A percentile compares a stretch with the other conserved stretches of the same genome.
These are phyloP conservation scores for Pezicula rhizophila DNA, from an alignment of 2,329 filamentous ascomycete genomes.

Conservation along the genomic window DNA sequence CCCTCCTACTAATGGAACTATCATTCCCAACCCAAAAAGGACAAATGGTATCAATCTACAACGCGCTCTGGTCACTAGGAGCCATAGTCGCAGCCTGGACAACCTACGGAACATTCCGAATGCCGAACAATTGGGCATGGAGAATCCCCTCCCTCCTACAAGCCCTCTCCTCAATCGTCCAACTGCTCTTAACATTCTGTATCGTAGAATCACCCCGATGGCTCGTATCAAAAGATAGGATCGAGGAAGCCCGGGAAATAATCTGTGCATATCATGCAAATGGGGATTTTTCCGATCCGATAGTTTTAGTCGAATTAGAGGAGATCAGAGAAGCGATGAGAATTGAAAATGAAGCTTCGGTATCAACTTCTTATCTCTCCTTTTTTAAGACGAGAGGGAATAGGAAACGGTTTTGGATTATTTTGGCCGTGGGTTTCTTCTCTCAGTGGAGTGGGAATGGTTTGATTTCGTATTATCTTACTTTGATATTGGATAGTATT, in stretches of 20 bases:
- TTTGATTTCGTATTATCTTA: conserved; percentile 18
- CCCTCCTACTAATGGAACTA: conserved; percentile 29
- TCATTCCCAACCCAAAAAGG: conserved; percentile 30
- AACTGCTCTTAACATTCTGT: conserved; percentile 8
- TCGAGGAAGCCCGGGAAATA: conserved; percentile 44
- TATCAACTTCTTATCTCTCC: conserved; percentile 21
- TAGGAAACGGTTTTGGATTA: conserved; percentile 15
- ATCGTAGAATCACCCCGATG: conserved; percentile 50
- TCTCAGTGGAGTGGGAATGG: conserved; percentile 19
- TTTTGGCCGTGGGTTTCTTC: conserved; percentile 11
- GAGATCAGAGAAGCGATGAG: conserved; percentile 15
- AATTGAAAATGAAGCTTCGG: conserved; percentile 26
- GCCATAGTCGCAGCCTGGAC: conserved; percentile 36
- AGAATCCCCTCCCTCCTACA: conserved; percentile 19
- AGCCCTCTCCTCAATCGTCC: conserved; percentile 11
- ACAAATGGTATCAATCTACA: conserved; percentile 29
- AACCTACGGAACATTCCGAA: conserved; percentile 31
- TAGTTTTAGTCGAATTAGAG: conserved; percentile 39
- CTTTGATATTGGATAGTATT: conserved; percentile 15
- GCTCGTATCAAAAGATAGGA: conserved; percentile 48
- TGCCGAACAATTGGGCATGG: conserved; percentile 17
- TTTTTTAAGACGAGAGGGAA: conserved; percentile 19
- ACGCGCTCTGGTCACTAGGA: conserved; percentile 30
- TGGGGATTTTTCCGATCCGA: conserved; percentile 39
- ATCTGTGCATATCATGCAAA: conserved; percentile 51